Evolutionary conservation across 2,329 filamentous ascomycete species (phyloP), one percentile per base, ranked within the genome.

Genomic region (Microthyrium microscopicum): DNA sequence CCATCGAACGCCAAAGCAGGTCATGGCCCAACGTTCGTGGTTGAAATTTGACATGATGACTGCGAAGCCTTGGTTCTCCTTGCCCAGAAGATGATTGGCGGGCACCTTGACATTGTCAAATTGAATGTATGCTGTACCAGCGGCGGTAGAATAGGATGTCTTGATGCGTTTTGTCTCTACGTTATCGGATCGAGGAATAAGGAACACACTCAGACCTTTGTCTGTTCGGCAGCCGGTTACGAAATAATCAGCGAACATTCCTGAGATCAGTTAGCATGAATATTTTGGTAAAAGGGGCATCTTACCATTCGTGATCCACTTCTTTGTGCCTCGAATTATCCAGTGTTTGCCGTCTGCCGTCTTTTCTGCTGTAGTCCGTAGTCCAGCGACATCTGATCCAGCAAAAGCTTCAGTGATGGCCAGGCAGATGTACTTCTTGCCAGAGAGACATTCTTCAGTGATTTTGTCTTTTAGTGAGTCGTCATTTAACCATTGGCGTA

Each of bases 381-480:
- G 62, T 12, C 78, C 73, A 12, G 82, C 80, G 4, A 91, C 82
- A 52, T 91, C 83, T 24, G 70, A 77, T 11, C 82, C 82, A 12
- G 82, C 82, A 55, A 91, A 89, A 0, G 83, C 82, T 56, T 92
- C 83, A 1, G 82, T 89, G 48, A 91, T 83, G 34, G 82, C 83
- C 3, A 92, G 62, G 49, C 77, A 87, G 50, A 89, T 82, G 64
- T 85, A 85, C 70, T 89, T 89, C 64, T 75, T 72, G 39, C 82
- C 82, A 29, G 67, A 70, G 42, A 91, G 67, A 29, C 82, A 75
- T 46, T 89, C 79, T 21, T 73, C 63, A 21, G 73, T 69, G 30
- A 91, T 64, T 34, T 64, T 64, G 44, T 74, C 66, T 56, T 74
- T 75, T 45, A 81, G 67, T 26, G 60, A 60, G 36, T 70, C 61